Base-by-base conservation (phyloP, 2,329 filamentous ascomycete genomes). In the Lecanosticta acicola region DNA sequence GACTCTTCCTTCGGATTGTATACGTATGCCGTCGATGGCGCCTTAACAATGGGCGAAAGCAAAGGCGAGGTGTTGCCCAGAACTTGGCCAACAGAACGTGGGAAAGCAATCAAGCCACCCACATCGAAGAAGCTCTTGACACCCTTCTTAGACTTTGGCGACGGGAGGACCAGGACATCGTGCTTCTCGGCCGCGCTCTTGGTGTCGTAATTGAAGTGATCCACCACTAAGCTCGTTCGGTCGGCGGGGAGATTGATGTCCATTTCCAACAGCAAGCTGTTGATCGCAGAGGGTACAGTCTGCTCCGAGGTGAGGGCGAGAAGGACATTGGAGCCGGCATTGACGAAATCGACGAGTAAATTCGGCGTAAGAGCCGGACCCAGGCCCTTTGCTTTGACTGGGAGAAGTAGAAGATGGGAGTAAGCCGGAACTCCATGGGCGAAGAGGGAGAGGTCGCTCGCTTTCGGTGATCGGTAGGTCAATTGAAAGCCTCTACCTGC, bases 141-240 rank as follows among this genome's bases (percentile, higher is more conserved):
- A 57, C 82, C 87, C 18, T 79, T 62, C 57, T 85, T 83, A 40
- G 78, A 70, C 48, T 73, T 71, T 3, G 89, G 86, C 29, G 80
- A 75, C 35, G 85, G 79, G 41, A 96, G 71, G 21, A 96, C 76
- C 36, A 98, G 75, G 21, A 95, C 86, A 69, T 97, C 88, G 69
- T 98, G 93, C 63, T 82, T 79, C 54, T 96, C 89, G 40, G 81
- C 64, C 3, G 91, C 84, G 33, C 84, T 87, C 24, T 78, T 58
- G 46, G 78, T 75, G 63, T 97, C 91, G 71, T 93, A 93, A 72
- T 87, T 85, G 80, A 97, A 96, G 74, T 98, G 93, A 70, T 97
- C 93, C 51, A 97, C 84, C 4, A 95, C 84, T 47, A 91, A 74
- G 46, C 87, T 83, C 45, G 84, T 87, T 61, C 90, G 87, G 69